Base-by-base conservation (phyloP, 225 moss, liverwort and hornwort genomes). In the Ulota crispa region DNA sequence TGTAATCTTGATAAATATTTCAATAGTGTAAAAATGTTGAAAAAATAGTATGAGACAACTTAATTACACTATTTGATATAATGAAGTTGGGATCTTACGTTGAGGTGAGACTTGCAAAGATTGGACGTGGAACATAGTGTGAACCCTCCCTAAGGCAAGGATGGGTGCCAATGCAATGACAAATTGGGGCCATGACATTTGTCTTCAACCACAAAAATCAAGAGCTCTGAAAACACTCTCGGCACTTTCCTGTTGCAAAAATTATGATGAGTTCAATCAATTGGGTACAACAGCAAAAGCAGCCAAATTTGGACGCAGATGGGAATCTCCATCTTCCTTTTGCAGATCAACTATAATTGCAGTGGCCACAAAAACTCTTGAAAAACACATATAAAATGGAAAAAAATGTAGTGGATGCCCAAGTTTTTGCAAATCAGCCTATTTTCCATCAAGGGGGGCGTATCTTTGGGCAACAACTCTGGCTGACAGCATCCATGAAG, bases 251-350 rank as follows among this genome's bases (percentile, higher is more conserved):
- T 53, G 78, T 34, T 62, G 74, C 50, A 50, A 16, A 18, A 50
- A 18, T 50, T 50, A 78, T 75, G 81, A 78, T 87, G 56, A 64
- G 52, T 69, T 74, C 84, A 87, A 78, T 75, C 81, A 81, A 41
- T 47, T 45, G 50, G 11, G 50, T 50, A 50, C 50, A 64, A 37
- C 56, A 64, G 57, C 70, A 47, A 45, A 62, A 73, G 73, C 20
- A 42, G 75, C 74, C 50, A 18, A 30, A 74, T 9, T 27, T 19
- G 15, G 54, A 84, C 41, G 30, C 43, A 74, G 69, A 81, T 73
- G 3, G 39, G 78, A 84, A 78, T 84, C 75, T 75, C 21, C 12
- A 78, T 81, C 70, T 75, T 16, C 12, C 87, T 84, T 87, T 78
- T n/a, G 57, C 70, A 84, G 84, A 87, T 77, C 39, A 73, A 59